Evolutionary conservation across 306 rosid species (phyloP), one percentile per base, ranked within the genome.

Genomic region (Hippophae gyantsensis): DNA sequence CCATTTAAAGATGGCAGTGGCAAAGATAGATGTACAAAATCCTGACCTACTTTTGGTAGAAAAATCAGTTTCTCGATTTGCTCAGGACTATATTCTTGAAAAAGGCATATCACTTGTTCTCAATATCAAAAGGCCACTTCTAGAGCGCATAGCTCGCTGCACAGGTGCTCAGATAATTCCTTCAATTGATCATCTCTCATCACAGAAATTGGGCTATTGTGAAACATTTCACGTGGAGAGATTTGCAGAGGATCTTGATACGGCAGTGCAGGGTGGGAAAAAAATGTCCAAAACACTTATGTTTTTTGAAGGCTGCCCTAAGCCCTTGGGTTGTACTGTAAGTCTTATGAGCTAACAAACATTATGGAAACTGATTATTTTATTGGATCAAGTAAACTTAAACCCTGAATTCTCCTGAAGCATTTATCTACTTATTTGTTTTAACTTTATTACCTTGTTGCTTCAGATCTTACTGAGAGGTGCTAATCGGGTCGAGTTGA

Each of bases 251-350:
- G 84, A 88, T 69, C 84, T 75, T n/a, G 78, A 65, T 47, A 43
- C 65, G 71, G 88, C 81, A 23, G 81, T 71, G 64, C 94, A 78
- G 79, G 76, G 77, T 65, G 84, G 82, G 63, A 93, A 84, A 54
- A 93, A 79, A 70, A 48, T 83, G 69, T 58, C 75, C 73, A 93
- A 88, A 84, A 88, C 99, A 63, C 68, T 93, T 78, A 93, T 93
- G 99, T 93, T 68, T 76, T 93, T 93, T 67, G 90, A 88, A 71
- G 99, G 99, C 61, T 93, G 99, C 78, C 99, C 97, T 57, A 93
- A 86, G 78, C 99, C 95, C 46, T 74, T 93, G 72, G 92, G 99
- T 68, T 88, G 93, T 73, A 88, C 99, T 1, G 99, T 93, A 86
- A 86, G 97, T 79, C 66, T 67, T 61, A n/a, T 1, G 64, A 52